Base-by-base conservation (phyloP, 345 rosid species). In the Durio zibethinus region DNA sequence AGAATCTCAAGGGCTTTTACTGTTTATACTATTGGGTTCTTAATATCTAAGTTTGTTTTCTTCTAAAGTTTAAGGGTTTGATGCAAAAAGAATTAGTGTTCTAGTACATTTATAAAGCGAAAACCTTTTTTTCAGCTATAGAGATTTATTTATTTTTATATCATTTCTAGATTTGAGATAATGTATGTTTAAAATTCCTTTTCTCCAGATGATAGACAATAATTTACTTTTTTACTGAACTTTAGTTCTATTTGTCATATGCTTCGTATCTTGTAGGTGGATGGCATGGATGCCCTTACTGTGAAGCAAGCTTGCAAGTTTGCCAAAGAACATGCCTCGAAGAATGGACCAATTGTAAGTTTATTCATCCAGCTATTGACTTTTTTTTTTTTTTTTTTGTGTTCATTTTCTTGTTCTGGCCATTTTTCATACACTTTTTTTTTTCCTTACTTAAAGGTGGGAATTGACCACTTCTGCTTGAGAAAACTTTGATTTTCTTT, bases 201-300 rank as follows among this genome's bases (percentile, higher is more conserved):
- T 66, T 25, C 7, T n/a, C 20, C 36, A 4, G 25, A 76, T 50
- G 47, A 23, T 48, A 9, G 72, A 18, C 4, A 35, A 47, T 9
- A 33, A 16, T 59, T 7, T 21, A 45, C 29, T 21, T 33, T 4
- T 10, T 62, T 62, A 10, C 23, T 47, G 7, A 64, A 21, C 14
- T 42, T 31, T 57, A 16, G 10, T 14, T 43, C 33, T 23, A 11
- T 40, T 57, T 64, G 16, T 63, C 16, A 38, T 60, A 21, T 77
- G 45, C 50, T 63, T 59, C 4, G 2, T 71, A 59, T 54, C 77
- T 68, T 74, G 60, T 77, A 76, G 97, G 97, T 93, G 47, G 99
- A 96, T 78, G 99, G 99, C 64, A 96, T 96, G 99, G 99, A 96
- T 89, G 97, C 84, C 35, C 80, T 96, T 84, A 98, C 97, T 78